phyloP scores from a whole-genome alignment of 805 yeast genomes.

The Metschnikowia anglica region DNA sequence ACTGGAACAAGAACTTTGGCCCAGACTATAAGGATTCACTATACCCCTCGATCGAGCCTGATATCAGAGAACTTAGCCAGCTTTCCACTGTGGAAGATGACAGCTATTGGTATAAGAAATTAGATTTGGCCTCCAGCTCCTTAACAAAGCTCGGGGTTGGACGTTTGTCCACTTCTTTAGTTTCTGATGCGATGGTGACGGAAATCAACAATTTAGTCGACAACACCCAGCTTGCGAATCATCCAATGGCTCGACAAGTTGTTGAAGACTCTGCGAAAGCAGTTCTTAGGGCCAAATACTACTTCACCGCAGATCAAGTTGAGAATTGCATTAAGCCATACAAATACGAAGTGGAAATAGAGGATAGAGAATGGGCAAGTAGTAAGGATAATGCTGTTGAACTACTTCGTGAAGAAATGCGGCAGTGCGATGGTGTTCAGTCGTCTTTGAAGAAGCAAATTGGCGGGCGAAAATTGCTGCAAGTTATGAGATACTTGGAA shows the following conservation, averaged over 20 bases:
- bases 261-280: conserved; percentile 82
- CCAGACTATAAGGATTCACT: conserved; percentile 16
- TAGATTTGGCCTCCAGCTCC: conserved; percentile 80
- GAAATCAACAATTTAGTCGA: conserved; percentile 76
- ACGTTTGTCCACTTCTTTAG: conserved; percentile 76
- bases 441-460: conserved; percentile 60
- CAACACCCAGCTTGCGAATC: conserved; percentile 73
- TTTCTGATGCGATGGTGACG: conserved; percentile 74
- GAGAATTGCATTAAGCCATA: conserved; percentile 98
- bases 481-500: conserved; percentile 73
- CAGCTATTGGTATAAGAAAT: conserved; percentile 80
- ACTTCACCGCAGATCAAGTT: conserved; percentile 95
- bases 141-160: conserved; percentile 94
- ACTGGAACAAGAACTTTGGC: conserved; percentile 75
- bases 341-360: conserved; percentile 95
- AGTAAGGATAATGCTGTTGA: conserved; percentile 76
- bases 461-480: conserved; percentile 81
- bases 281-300: conserved; percentile 75
- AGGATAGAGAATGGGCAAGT: conserved; percentile 87
- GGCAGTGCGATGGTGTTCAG: conserved; percentile 72
- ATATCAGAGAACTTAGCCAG: conserved; percentile 54
- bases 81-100: conserved; percentile 57
- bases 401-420: conserved; percentile 77
- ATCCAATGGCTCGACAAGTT: conserved; percentile 80
- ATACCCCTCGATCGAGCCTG: conserved; percentile 40